Conservation (phyloP, 768 basidiomycete genomes). For the Pleurotus platypus region DNA sequence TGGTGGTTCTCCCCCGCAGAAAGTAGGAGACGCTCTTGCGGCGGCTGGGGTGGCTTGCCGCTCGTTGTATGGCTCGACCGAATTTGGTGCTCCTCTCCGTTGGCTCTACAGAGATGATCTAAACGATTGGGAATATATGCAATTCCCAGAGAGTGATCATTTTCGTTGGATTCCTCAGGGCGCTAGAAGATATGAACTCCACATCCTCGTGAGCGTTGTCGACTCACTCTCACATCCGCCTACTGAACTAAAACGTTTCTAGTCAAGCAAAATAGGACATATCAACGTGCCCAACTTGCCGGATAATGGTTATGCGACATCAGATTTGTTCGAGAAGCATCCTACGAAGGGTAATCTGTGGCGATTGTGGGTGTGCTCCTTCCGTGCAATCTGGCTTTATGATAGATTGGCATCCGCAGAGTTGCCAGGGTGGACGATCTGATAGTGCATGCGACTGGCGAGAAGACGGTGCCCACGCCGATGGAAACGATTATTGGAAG, state of each 20-base stretch:
- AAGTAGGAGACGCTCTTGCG: conserved; percentile 30
- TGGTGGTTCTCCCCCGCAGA: conserved; percentile 32
- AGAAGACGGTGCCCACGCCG: conserved; percentile 26
- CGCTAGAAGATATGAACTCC: conserved; percentile 28
- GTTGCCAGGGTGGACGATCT: conserved; percentile 33
- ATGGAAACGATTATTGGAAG: conserved; percentile 20
- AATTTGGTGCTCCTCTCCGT: conserved; percentile 22
- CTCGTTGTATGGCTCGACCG: conserved; percentile 33
- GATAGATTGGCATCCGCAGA: conserved; percentile 15
- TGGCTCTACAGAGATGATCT: conserved; percentile 14
- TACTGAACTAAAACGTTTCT: conserved; percentile 1
- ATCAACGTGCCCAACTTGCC: conserved; percentile 24
- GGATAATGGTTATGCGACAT: conserved; percentile 37
- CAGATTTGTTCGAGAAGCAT: conserved; percentile 39
- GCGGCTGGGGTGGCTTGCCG: conserved; percentile 28
- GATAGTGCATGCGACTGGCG: conserved; percentile 21
- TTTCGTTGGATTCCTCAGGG: conserved; percentile 26
- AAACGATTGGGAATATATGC: conserved; percentile 29
- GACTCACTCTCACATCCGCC: not conserved
- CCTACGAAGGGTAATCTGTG: conserved; percentile 37
- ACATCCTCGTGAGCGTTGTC: conserved; percentile 19
- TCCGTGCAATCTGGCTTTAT: not conserved
- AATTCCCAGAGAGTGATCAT: conserved; percentile 13
- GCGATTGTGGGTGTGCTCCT: conserved; percentile 29
- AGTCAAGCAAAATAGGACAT: conserved; percentile 15